phyloP scores from a whole-genome alignment of 2,329 filamentous ascomycete genomes.

The Penicillium sp. region DNA sequence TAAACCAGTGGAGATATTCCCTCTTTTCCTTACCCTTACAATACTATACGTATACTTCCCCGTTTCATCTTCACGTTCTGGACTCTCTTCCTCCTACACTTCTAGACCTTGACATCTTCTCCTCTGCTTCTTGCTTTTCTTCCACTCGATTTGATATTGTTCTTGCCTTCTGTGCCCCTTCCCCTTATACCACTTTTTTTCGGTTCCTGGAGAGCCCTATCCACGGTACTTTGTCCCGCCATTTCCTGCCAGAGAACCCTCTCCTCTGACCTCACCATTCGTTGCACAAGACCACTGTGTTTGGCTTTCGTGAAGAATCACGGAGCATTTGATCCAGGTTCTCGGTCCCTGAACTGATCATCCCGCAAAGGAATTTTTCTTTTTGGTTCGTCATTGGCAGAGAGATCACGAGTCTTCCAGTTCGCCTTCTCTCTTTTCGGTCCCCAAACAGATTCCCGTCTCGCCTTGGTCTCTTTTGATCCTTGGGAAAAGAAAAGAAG shows the following conservation, averaged over 20 bases:
- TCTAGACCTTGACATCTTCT: not conserved
- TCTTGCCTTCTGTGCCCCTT: not conserved
- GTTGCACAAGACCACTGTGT: slow-evolving; percentile 19
- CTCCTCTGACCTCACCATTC: slow-evolving; percentile 23
- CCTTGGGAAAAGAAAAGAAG: not conserved
- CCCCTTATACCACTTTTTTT: not conserved
- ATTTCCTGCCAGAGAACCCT: slow-evolving; percentile 5
- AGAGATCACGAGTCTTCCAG: not conserved
- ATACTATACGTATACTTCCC: not conserved
- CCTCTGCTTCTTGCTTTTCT: not conserved
- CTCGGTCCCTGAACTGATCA: not conserved
- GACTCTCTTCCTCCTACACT: slow-evolving; percentile 1
- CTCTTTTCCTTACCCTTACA: not conserved
- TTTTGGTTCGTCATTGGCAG: not conserved
- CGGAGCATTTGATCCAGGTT: slow-evolving; percentile 8
- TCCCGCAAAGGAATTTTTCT: not conserved
- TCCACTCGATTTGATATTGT: not conserved
- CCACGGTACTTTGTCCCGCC: not conserved
- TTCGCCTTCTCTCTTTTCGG: not conserved
- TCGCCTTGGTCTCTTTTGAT: not conserved
- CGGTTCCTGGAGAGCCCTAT: not conserved
- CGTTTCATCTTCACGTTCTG: slow-evolving; percentile 1
- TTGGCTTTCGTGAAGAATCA: slow-evolving; percentile 11
- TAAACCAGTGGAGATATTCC: not conserved
- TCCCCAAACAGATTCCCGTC: not conserved